Evolutionary conservation across 805 yeast species (phyloP).

Genomic region (Metschnikowia lunata): DNA sequence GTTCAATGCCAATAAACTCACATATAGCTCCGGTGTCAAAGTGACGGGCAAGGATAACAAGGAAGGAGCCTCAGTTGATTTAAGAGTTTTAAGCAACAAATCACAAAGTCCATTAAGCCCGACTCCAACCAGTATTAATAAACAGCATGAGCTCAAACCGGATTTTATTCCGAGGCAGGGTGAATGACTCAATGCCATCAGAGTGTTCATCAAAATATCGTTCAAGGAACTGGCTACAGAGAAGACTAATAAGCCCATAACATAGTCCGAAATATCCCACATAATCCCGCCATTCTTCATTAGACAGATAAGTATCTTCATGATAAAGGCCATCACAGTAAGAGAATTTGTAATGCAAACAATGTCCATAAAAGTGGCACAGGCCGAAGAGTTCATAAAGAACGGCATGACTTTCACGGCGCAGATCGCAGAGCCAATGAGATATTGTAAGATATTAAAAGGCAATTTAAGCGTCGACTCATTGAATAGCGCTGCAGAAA

Average conservation of each 20-base stretch:
- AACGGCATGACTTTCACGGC: not conserved
- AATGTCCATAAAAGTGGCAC: constrained; percentile 3
- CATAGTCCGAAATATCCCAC: constrained; percentile 41
- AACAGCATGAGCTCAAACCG: constrained; percentile 51
- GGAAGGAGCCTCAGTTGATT: constrained; percentile 1
- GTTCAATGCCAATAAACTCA: constrained; percentile 26
- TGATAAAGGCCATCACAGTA: constrained; percentile 24
- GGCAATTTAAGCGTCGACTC: not conserved
- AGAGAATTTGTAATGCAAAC: constrained; percentile 24
- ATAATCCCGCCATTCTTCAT: constrained; percentile 44
- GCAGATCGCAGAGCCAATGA: constrained; percentile 1
- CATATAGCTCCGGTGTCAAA: constrained; percentile 20
- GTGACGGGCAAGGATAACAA: constrained; percentile 17
- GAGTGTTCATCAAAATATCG: constrained; percentile 47
- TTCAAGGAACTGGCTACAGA: constrained; percentile 50
- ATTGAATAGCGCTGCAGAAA: constrained; percentile 4
- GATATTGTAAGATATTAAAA: not conserved
- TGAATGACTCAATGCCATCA: constrained; percentile 38
- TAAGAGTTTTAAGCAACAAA: constrained; percentile 12
- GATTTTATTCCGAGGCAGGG: constrained; percentile 45
- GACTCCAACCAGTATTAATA: constrained; percentile 46
- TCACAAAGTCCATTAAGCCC: constrained; percentile 43
- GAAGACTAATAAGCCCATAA: constrained; percentile 46
- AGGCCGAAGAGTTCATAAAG: not conserved
- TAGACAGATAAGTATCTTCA: constrained; percentile 22